phyloP scores from a whole-genome alignment of 495 filamentous ascomycete species.

The Penicillium paxilli region DNA sequence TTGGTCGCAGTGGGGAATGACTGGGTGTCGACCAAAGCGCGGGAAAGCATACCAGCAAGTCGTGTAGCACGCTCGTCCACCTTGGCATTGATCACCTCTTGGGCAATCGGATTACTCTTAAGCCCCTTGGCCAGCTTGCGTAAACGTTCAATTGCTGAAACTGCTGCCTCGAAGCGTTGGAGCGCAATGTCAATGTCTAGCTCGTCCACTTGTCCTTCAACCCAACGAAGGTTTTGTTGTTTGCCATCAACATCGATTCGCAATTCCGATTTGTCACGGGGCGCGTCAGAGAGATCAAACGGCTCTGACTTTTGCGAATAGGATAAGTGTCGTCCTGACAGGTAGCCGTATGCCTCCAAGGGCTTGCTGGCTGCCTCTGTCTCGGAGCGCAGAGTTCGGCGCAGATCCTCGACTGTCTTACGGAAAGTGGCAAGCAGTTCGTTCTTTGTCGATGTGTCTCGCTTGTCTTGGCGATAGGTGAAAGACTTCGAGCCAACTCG shows the following conservation, averaged over 20 bases:
- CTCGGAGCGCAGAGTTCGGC: slow-evolving; percentile 77
- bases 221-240: slow-evolving; percentile 92
- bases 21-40: slow-evolving; percentile 71
- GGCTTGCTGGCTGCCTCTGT: slow-evolving; percentile 76
- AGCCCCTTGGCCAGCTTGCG: slow-evolving; percentile 73
- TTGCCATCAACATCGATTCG: slow-evolving; percentile 95
- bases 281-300: slow-evolving; percentile 65
- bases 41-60: slow-evolving; percentile 71
- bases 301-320: slow-evolving; percentile 39
- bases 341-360: slow-evolving; percentile 79
- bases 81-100: slow-evolving; percentile 85
- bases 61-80: slow-evolving; percentile 82
- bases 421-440: slow-evolving; percentile 83
- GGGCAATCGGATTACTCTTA: slow-evolving; percentile 80
- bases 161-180: slow-evolving; percentile 83
- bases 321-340: slow-evolving; percentile 40
- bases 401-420: slow-evolving; percentile 87
- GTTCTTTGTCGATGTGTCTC: slow-evolving; percentile 70
- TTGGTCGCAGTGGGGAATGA: slow-evolving; percentile 70
- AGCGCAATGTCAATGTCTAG: slow-evolving; percentile 94
- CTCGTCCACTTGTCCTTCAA: slow-evolving; percentile 92
- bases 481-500: slow-evolving; percentile 88
- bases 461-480: slow-evolving; percentile 83
- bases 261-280: slow-evolving; percentile 71
- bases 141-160: slow-evolving; percentile 78